Evolutionary conservation across 441 rosid genomes (phyloP).

Genomic region (Cnidoscolus chayamansa): DNA sequence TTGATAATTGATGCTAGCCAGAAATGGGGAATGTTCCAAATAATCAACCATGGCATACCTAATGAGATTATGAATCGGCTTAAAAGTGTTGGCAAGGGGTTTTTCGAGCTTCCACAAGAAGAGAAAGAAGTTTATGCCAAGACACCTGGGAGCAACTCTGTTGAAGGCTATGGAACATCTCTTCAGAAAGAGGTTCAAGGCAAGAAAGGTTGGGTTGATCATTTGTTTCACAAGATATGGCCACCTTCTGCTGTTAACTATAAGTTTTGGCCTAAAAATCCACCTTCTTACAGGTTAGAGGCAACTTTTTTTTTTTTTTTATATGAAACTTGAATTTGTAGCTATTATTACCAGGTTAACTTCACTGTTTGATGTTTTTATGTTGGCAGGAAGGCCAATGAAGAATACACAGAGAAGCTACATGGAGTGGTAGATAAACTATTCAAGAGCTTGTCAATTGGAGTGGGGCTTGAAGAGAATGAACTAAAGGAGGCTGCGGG

Average conservation of each 20-base stretch:
- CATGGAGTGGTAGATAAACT: slow-evolving; percentile 49
- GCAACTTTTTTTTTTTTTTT: not conserved
- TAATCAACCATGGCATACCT: slow-evolving; percentile 39
- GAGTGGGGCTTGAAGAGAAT: slow-evolving; percentile 50
- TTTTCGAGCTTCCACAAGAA: slow-evolving; percentile 58
- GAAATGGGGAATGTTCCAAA: slow-evolving; percentile 42
- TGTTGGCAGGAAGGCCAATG: slow-evolving; percentile 56
- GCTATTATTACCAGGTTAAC: no score
- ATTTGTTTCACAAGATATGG: slow-evolving; percentile 76
- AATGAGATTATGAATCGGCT: slow-evolving; percentile 38
- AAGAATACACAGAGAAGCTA: slow-evolving; percentile 54
- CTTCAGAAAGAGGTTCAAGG: slow-evolving; percentile 52
- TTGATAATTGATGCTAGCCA: slow-evolving; percentile 28
- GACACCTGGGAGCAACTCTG: slow-evolving; percentile 31
- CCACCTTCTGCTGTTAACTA: slow-evolving; percentile 58
- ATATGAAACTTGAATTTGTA: no score
- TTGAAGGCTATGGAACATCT: slow-evolving; percentile 69
- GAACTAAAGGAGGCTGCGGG: slow-evolving; percentile 56
- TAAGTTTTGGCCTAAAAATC: slow-evolving; percentile 68
- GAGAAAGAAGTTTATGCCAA: slow-evolving; percentile 63
- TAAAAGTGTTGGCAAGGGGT: slow-evolving; percentile 52
- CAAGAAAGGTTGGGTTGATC: slow-evolving; percentile 76
- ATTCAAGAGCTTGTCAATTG: slow-evolving; percentile 42
- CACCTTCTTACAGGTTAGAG: slow-evolving; percentile 66
- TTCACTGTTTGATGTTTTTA: not conserved